phyloP scores from a whole-genome alignment of 2,329 filamentous ascomycete species.

The Sclerotinia trifoliorum region DNA sequence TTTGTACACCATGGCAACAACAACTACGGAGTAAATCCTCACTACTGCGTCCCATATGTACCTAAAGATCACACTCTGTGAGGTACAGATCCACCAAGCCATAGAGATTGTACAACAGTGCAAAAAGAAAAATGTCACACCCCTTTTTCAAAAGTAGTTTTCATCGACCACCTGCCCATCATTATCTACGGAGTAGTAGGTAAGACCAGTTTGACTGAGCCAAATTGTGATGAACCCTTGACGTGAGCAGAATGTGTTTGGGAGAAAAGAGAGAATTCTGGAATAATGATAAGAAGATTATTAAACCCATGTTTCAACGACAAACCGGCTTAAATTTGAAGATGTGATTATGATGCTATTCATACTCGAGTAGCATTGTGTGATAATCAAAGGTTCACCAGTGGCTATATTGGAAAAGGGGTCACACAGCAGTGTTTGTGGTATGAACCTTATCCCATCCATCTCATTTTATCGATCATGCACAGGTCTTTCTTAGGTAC shows the following conservation, averaged over 20 bases:
- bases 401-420: background rate
- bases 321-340: background rate
- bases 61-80: background rate
- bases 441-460: background rate
- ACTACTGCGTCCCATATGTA: constrained; percentile 5
- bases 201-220: constrained; percentile 5
- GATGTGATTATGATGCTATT: background rate
- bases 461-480: background rate
- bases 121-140: constrained; percentile 10
- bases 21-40: background rate
- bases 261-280: background rate
- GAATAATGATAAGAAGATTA: background rate
- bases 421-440: background rate
- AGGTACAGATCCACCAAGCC: constrained; percentile 9
- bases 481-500: too few species aligned
- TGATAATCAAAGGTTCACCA: background rate
- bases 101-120: constrained; percentile 12
- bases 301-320: constrained; percentile 6
- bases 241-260: background rate
- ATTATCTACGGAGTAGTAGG: background rate
- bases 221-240: background rate
- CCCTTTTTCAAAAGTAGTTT: background rate
- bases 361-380: too few species aligned
- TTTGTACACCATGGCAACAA: constrained; percentile 18
- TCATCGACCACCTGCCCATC: constrained; percentile 11